These are phyloP conservation scores for Lecanicillium sp. DNA, from an alignment of 2,329 filamentous ascomycete genomes.

Conservation along the genomic window DNA sequence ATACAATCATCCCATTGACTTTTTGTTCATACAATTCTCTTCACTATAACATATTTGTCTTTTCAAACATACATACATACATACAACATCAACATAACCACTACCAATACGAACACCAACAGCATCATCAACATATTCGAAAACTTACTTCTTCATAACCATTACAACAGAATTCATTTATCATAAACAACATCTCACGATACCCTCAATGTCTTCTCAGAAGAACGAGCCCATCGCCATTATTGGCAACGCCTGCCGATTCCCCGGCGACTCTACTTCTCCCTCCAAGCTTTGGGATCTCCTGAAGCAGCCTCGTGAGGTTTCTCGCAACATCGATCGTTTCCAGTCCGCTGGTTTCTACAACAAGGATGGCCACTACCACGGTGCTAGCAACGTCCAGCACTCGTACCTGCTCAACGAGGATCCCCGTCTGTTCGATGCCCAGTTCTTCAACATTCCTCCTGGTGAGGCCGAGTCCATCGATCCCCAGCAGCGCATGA, in stretches of 20 bases:
- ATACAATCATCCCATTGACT: constrained; percentile 11
- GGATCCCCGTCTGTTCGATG: constrained; percentile 20
- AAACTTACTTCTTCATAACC: neutral
- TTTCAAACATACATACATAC: neutral
- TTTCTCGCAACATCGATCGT: constrained; percentile 17
- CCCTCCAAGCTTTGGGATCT: constrained; percentile 19
- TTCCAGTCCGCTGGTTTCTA: constrained; percentile 19
- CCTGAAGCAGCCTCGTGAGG: constrained; percentile 16
- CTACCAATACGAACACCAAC: no score
- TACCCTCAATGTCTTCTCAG: constrained; percentile 11
- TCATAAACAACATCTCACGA: neutral
- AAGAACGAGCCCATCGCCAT: constrained; percentile 20
- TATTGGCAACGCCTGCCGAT: constrained; percentile 20
- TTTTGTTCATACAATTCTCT: constrained; percentile 9
- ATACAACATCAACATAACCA: neutral
- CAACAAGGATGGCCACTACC: constrained; percentile 20
- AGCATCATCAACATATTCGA: neutral
- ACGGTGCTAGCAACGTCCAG: constrained; percentile 22
- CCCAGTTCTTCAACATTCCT: constrained; percentile 16
- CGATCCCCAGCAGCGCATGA: constrained; percentile 28
- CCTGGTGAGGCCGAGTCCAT: constrained; percentile 21
- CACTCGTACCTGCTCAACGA: constrained; percentile 26
- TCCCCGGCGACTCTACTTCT: constrained; percentile 17
- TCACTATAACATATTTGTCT: constrained; percentile 8
- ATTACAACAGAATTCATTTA: neutral